These are phyloP conservation scores for Isatis lusitanica DNA, from an alignment of 441 rosid genomes.

Conservation along the genomic window DNA sequence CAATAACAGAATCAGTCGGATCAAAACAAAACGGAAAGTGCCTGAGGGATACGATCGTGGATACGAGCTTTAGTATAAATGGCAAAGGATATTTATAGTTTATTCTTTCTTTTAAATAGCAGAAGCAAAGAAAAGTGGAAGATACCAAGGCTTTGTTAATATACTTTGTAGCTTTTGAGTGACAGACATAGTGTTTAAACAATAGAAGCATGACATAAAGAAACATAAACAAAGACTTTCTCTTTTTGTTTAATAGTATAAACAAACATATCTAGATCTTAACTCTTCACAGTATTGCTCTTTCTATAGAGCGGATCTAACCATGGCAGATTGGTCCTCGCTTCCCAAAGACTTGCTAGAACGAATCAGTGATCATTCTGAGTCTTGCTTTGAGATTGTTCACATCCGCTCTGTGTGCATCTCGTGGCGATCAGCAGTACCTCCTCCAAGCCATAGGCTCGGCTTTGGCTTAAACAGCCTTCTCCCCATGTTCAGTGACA, in stretches of 20 bases:
- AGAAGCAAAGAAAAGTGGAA: no score
- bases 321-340: not conserved
- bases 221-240: not conserved
- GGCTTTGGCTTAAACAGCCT: not conserved
- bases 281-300: not conserved
- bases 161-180: no score
- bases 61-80: no score
- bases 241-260: not conserved
- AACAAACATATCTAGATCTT: constrained; percentile 1
- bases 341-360: constrained; percentile 8
- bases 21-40: no score
- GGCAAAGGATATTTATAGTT: no score
- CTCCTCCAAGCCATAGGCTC: not conserved
- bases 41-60: no score
- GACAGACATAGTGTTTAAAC: no score
- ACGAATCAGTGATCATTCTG: not conserved
- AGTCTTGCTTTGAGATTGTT: constrained; percentile 6
- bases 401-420: constrained; percentile 8
- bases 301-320: not conserved
- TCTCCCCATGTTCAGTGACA: constrained; percentile 3
- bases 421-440: not conserved
- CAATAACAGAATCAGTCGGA: no score
- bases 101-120: no score
- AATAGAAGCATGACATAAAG: not conserved
- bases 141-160: no score